Evolutionary conservation across 495 filamentous ascomycete genomes (phyloP), one percentile per base, ranked within the genome.

Genomic region (Chaetomium tenue): DNA sequence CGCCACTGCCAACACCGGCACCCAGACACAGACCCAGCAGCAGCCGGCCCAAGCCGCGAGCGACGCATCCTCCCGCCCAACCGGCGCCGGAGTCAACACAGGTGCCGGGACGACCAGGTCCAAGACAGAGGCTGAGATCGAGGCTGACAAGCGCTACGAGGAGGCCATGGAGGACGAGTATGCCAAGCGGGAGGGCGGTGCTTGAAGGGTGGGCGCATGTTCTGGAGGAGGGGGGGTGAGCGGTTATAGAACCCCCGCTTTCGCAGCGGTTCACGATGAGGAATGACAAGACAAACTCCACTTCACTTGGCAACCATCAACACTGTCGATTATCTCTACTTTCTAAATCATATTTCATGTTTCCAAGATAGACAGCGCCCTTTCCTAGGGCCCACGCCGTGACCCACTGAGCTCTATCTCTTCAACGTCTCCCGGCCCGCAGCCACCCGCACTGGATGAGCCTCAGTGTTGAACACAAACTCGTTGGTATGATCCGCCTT

Each of bases 381-480:
- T 8, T 37, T 1, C 33, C 33, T 1, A 11, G 9, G 1, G 8
- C 9, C 9, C 33, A 37, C 11, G 33, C 9, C 30, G 30, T 40
- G 30, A 55, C 15, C 15, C 26, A 33, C 1, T 26, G 30, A 54
- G 56, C 15, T 55, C 59, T 61, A 44, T 44, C 13, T 15, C 40
- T 18, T 58, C 25, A 53, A 5, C 65, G 40, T 30, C 25, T 59
- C 64, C 5, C 39, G 2, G 1, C 68, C 55, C 47, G 55, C 47
- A 2, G 63, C 66, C 28, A 92, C 85, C 70, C 78, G 81, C 52
- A 94, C 75, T 15, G 91, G 91, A 76, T 95, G 91, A 15, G 88
- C 89, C 79, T 95, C 91, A 0, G 91, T 95, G 71, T 93, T 95
- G 70, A 87, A 93, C 2, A 93, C 91, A 72, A 86, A 93, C 55